phyloP scores from a whole-genome alignment of 768 basidiomycete genomes.

The Trametes cubensis region DNA sequence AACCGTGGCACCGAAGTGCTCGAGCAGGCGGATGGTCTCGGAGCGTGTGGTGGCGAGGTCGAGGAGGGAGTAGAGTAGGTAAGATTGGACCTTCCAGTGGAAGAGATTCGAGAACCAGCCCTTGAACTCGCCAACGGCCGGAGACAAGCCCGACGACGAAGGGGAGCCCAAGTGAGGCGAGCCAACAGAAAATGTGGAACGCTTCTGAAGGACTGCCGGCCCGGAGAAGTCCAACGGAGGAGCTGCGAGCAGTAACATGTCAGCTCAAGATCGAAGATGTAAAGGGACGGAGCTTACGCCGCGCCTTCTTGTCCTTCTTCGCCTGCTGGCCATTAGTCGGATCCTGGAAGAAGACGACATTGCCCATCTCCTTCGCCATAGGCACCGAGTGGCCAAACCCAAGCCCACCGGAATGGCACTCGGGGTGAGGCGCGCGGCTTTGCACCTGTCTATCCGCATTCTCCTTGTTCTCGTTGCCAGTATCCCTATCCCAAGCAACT shows the following conservation, averaged over 20 bases:
- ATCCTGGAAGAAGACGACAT: conserved; percentile 43
- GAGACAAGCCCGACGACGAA: conserved; percentile 48
- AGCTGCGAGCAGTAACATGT: conserved; percentile 39
- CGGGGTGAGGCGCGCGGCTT: conserved; percentile 28
- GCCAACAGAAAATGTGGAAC: conserved; percentile 46
- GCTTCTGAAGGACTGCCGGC: conserved; percentile 42
- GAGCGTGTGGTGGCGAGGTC: conserved; percentile 62
- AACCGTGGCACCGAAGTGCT: conserved; percentile 63
- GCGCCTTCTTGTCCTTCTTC: conserved; percentile 54
- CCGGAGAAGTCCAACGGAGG: conserved; percentile 58
- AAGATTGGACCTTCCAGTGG: conserved; percentile 77
- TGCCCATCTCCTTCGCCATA: conserved; percentile 55
- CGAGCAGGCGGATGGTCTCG: conserved; percentile 65
- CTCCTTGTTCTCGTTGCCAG: conserved; percentile 41
- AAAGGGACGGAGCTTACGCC: conserved; percentile 48
- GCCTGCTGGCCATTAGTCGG: conserved; percentile 36
- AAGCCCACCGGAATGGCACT: conserved; percentile 34
- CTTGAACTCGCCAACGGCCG: conserved; percentile 82
- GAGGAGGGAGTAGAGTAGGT: conserved; percentile 57
- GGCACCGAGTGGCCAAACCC: conserved; percentile 38
- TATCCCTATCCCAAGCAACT: conserved; percentile 12
- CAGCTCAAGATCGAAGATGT: neutral
- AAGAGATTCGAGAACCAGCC: conserved; percentile 97
- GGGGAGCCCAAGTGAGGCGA: conserved; percentile 52
- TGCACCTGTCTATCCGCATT: conserved; percentile 35